Percentiles rank a stretch among this genome's conserved stretches.
Evolutionary conservation across 2,329 filamentous ascomycete genomes (phyloP).

Genomic region (Parastagonospora nodorum): DNA sequence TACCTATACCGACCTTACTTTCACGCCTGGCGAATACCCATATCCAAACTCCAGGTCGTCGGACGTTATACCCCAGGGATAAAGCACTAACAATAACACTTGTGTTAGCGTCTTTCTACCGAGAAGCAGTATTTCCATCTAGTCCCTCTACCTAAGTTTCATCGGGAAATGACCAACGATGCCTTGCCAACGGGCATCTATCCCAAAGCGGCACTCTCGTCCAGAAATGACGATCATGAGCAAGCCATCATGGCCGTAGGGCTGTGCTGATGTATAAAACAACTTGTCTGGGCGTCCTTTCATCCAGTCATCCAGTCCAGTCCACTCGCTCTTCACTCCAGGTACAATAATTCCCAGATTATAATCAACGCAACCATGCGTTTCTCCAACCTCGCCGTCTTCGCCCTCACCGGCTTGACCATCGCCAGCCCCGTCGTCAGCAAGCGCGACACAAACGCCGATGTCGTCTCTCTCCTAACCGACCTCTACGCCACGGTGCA

Average conservation of each 20-base stretch:
- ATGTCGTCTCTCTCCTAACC: slow-evolving; percentile 17
- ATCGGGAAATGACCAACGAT: slow-evolving; percentile 3
- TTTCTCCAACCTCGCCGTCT: slow-evolving; percentile 16
- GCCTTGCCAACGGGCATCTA: neutral
- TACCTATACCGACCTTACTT: neutral
- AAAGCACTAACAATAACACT: slow-evolving; percentile 3
- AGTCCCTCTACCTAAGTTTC: neutral
- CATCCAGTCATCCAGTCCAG: neutral
- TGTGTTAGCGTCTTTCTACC: slow-evolving; percentile 1
- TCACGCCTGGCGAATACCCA: neutral
- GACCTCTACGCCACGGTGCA: slow-evolving; percentile 24
- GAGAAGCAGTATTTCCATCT: neutral
- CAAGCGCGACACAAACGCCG: slow-evolving; percentile 7
- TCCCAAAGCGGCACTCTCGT: neutral
- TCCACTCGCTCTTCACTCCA: neutral
- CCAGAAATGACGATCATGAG: slow-evolving; percentile 8
- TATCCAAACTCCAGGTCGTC: neutral
- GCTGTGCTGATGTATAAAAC: neutral
- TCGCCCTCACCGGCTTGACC: slow-evolving; percentile 19
- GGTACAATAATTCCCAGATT: neutral
- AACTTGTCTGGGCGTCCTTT: neutral
- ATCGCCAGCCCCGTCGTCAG: slow-evolving; percentile 14
- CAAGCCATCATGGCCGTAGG: neutral
- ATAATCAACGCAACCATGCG: slow-evolving; percentile 13
- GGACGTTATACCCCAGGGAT: slow-evolving; percentile 8